A percentile compares a stretch with the other conserved stretches of the same genome.
Conservation (phyloP, 2,329 filamentous ascomycete species). For the Incumbomyces lentus region DNA sequence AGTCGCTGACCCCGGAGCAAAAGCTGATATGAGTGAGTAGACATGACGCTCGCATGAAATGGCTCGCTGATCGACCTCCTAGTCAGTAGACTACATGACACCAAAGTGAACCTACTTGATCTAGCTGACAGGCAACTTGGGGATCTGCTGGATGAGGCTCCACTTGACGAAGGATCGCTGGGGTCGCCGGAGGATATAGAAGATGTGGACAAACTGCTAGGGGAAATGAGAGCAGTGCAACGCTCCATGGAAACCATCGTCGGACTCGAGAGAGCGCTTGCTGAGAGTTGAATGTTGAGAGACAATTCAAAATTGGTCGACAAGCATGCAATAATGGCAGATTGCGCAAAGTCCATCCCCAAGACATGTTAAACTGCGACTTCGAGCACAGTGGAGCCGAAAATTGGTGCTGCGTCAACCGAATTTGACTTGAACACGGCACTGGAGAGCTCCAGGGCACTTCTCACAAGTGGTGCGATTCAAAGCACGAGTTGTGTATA, state of each 20-base stretch:
- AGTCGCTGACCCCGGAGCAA: not conserved
- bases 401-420: too few relatives aligned
- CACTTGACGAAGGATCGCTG: not conserved
- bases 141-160: constrained; percentile 6
- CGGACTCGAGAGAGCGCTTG: constrained; percentile 1
- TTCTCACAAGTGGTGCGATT: too few relatives aligned
- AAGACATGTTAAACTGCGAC: too few relatives aligned
- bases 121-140: constrained; percentile 1
- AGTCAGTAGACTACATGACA: constrained; percentile 3
- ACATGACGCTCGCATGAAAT: not conserved
- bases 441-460: too few relatives aligned
- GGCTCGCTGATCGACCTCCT: not conserved
- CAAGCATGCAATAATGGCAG: too few relatives aligned
- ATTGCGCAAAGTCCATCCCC: too few relatives aligned
- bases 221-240: constrained; percentile 4
- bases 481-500: too few relatives aligned
- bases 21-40: constrained; percentile 2
- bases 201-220: constrained; percentile 5
- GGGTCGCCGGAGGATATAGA: constrained; percentile 1
- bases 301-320: too few relatives aligned
- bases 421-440: too few relatives aligned
- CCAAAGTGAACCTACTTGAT: constrained; percentile 2
- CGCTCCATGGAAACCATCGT: constrained; percentile 6
- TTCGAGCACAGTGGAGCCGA: too few relatives aligned
- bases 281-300: not conserved